A percentile compares a stretch with the other conserved stretches of the same genome.
Conservation (phyloP, 148 eudicot genomes). For the Hydrangea macrophylla region DNA sequence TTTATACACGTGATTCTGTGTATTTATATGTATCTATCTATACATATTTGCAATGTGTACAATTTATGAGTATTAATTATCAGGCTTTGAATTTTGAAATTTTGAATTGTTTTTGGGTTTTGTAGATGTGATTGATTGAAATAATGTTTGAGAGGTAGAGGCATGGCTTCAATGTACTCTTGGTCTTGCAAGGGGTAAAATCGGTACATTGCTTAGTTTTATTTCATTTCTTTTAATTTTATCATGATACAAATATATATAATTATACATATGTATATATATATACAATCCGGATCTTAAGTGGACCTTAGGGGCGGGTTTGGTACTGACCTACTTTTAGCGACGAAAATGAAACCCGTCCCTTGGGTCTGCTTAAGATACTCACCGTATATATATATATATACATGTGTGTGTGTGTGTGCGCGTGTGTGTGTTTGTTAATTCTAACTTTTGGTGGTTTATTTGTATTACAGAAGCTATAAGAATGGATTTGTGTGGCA, state of each 20-base stretch:
- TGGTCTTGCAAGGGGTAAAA: constrained; percentile 98
- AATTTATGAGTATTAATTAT: background rate
- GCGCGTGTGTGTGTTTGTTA: no score
- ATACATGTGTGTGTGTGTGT: no score
- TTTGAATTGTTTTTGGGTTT: background rate
- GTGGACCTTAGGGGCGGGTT: no score
- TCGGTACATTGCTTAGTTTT: background rate
- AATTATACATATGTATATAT: background rate
- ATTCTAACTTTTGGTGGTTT: no score
- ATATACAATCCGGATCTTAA: no score
- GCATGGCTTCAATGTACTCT: constrained; percentile 89
- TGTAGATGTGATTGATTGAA: constrained; percentile 85
- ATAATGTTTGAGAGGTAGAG: constrained; percentile 79
- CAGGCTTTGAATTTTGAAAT: background rate
- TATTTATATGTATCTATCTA: background rate
- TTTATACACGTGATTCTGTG: background rate
- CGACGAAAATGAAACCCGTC: no score
- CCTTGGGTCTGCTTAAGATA: no score
- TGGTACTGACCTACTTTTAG: no score
- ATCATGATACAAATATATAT: no score
- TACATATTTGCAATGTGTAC: background rate
- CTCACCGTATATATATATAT: no score
- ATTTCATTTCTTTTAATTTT: background rate
- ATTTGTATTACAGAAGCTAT: constrained; percentile 64
- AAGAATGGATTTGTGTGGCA: constrained; percentile 97